Evolutionary conservation across 2,329 filamentous ascomycete species (phyloP).

Genomic region (Lachnellula arida): DNA sequence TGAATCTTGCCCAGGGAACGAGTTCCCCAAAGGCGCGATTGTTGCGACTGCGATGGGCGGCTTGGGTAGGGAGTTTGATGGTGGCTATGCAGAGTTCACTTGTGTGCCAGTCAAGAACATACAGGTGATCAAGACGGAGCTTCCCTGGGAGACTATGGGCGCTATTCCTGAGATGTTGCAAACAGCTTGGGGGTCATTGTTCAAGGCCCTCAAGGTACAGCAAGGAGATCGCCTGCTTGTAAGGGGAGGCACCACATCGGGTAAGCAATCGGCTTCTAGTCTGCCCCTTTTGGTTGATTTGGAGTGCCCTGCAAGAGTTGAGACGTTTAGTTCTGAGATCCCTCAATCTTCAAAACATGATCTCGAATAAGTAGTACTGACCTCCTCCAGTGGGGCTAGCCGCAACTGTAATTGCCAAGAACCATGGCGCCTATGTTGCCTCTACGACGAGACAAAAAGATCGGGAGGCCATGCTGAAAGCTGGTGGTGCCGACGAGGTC

Average conservation of each 20-base stretch:
- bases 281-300: too few species aligned
- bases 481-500: slow-evolving; percentile 39
- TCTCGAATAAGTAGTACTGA: not conserved
- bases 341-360: too few species aligned
- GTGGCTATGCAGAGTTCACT: slow-evolving; percentile 46
- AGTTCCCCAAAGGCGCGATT: slow-evolving; percentile 36
- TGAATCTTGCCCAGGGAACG: slow-evolving; percentile 18
- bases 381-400: slow-evolving; percentile 37
- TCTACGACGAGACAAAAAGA: slow-evolving; percentile 36
- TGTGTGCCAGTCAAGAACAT: slow-evolving; percentile 39
- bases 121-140: slow-evolving; percentile 33
- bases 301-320: too few species aligned
- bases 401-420: slow-evolving; percentile 41
- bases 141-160: slow-evolving; percentile 41
- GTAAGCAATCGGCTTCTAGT: not conserved
- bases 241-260: slow-evolving; percentile 43
- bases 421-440: slow-evolving; percentile 36
- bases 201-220: slow-evolving; percentile 35
- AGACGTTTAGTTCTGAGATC: too few species aligned
- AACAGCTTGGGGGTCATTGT: slow-evolving; percentile 43
- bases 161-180: slow-evolving; percentile 48
- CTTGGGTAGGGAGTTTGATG: slow-evolving; percentile 43
- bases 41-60: slow-evolving; percentile 47
- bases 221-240: slow-evolving; percentile 41
- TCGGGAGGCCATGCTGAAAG: slow-evolving; percentile 35